phyloP scores from a whole-genome alignment of 2,329 filamentous ascomycete genomes.

The Arthrobotrys musiformis region DNA sequence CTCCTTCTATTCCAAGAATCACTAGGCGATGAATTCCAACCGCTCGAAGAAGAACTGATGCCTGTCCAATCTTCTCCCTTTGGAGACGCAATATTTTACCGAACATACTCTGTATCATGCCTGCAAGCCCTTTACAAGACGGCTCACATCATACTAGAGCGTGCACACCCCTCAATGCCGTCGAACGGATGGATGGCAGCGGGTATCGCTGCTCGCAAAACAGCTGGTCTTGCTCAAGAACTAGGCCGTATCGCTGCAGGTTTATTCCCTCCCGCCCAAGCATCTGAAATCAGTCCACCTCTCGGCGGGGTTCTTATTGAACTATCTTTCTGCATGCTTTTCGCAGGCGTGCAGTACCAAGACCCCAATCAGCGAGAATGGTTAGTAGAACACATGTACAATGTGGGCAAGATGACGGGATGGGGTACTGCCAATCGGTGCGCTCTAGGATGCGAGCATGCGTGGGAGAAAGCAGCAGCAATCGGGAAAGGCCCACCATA shows the following conservation, averaged over 20 bases:
- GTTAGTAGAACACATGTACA: constrained; percentile 77
- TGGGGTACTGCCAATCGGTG: constrained; percentile 87
- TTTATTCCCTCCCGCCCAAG: constrained; percentile 68
- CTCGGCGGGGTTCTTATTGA: constrained; percentile 86
- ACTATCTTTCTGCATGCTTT: constrained; percentile 82
- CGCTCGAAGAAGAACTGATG: constrained; percentile 75
- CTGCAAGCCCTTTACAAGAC: constrained; percentile 90
- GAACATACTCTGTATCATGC: constrained; percentile 85
- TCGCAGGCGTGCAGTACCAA: constrained; percentile 83
- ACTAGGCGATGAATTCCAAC: constrained; percentile 79
- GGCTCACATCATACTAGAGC: constrained; percentile 81
- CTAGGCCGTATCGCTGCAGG: constrained; percentile 85
- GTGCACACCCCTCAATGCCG: constrained; percentile 88
- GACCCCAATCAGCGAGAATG: constrained; percentile 78
- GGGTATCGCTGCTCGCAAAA: constrained; percentile 78
- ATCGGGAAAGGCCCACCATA: constrained; percentile 82
- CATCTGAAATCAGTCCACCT: constrained; percentile 75
- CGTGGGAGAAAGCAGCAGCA: constrained; percentile 80
- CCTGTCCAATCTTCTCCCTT: constrained; percentile 77
- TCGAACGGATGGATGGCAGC: constrained; percentile 89
- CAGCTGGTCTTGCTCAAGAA: constrained; percentile 75
- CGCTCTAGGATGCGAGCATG: constrained; percentile 82
- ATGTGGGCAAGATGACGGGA: constrained; percentile 82
- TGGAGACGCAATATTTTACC: constrained; percentile 79
- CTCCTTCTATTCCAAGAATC: constrained; percentile 74